phyloP scores from a whole-genome alignment of 2,329 filamentous ascomycete genomes.

The Ilyonectria destructans region DNA sequence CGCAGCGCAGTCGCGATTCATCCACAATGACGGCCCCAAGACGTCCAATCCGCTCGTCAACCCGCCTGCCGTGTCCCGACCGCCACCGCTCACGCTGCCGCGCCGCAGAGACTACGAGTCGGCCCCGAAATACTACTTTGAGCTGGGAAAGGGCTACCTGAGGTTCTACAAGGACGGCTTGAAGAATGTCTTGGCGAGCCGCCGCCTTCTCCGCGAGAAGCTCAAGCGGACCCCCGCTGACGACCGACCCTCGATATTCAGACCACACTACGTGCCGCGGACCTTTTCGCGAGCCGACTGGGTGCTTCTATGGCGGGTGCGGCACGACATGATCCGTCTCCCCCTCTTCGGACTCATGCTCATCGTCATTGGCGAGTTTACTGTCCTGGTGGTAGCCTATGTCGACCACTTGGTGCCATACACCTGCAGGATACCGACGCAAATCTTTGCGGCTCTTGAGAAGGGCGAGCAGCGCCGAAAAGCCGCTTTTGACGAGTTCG shows the following conservation, averaged over 20 bases:
- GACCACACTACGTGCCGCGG: conserved; percentile 53
- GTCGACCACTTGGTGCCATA: conserved; percentile 82
- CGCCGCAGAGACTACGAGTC: conserved; percentile 59
- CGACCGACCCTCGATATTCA: conserved; percentile 64
- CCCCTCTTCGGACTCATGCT: conserved; percentile 85
- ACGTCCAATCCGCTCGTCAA: conserved; percentile 70
- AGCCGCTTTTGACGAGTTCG: conserved; percentile 64
- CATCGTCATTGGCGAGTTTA: conserved; percentile 87
- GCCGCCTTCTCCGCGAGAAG: conserved; percentile 65
- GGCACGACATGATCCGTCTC: conserved; percentile 82
- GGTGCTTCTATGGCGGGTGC: conserved; percentile 78
- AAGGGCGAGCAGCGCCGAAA: conserved; percentile 69
- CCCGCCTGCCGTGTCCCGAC: conserved; percentile 81
- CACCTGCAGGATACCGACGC: conserved; percentile 86
- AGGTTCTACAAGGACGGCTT: conserved; percentile 92
- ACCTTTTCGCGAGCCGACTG: conserved; percentile 76
- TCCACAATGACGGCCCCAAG: conserved; percentile 48
- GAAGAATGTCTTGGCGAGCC: conserved; percentile 81
- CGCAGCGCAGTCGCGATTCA: conserved; percentile 41
- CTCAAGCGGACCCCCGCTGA: conserved; percentile 65
- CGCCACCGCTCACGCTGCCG: conserved; percentile 79
- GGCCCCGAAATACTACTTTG: conserved; percentile 66
- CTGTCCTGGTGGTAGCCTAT: conserved; percentile 83
- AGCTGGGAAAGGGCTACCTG: conserved; percentile 82
- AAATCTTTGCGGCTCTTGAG: conserved; percentile 73